These are phyloP conservation scores for Amphirosellinia nigrospora DNA, from an alignment of 495 filamentous ascomycete genomes.

Conservation along the genomic window DNA sequence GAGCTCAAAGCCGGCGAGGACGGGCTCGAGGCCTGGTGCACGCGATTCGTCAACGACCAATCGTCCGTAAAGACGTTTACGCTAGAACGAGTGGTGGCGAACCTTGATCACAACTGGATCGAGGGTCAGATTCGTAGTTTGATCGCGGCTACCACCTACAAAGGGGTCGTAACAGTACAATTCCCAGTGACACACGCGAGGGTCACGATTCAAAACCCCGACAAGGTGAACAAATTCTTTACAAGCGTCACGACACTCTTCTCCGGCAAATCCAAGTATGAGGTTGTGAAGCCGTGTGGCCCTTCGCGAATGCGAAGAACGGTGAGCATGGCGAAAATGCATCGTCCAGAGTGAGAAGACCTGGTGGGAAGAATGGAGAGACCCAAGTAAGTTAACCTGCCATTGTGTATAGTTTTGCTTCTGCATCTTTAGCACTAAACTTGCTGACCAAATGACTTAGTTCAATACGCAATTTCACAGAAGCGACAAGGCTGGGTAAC, in stretches of 20 bases:
- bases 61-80: conserved; percentile 55
- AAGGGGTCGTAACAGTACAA: conserved; percentile 53
- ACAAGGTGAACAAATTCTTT: conserved; percentile 52
- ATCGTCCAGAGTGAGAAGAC: conserved; percentile 58
- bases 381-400: conserved; percentile 36
- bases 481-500: conserved; percentile 57
- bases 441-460: conserved; percentile 1
- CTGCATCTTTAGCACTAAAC: not conserved
- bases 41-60: conserved; percentile 53
- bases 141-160: conserved; percentile 51
- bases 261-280: conserved; percentile 53
- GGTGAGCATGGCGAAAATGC: conserved; percentile 49
- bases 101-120: conserved; percentile 58
- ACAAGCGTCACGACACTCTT: conserved; percentile 50
- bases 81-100: conserved; percentile 55
- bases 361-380: conserved; percentile 60
- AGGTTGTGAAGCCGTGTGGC: conserved; percentile 58
- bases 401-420: not conserved
- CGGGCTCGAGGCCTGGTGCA: conserved; percentile 56
- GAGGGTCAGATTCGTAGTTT: conserved; percentile 58
- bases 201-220: conserved; percentile 56
- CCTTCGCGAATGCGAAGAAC: conserved; percentile 48
- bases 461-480: conserved; percentile 48
- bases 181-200: conserved; percentile 58
- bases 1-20: conserved; percentile 39